A percentile compares a stretch with the other conserved stretches of the same genome.
Conservation (phyloP, 257 asterid species). For the Gentiana dahurica region DNA sequence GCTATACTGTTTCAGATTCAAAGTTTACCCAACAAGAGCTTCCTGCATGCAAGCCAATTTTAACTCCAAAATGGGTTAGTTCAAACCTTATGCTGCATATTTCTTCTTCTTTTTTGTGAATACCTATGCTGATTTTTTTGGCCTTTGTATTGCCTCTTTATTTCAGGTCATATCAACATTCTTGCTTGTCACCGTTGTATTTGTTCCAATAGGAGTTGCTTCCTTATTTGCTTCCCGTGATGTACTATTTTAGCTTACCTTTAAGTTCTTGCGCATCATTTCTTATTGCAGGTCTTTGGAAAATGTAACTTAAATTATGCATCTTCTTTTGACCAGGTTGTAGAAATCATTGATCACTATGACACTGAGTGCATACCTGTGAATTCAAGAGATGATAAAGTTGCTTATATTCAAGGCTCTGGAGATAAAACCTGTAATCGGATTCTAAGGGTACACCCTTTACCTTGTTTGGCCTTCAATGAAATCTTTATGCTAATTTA, state of each 20-base stretch:
- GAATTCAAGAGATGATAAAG: conserved; percentile 23
- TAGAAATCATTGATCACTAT: conserved; percentile 48
- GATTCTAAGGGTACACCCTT: conserved; percentile 23
- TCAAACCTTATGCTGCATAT: conserved; percentile 5
- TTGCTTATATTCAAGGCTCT: conserved; percentile 27
- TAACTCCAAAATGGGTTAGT: conserved; percentile 90
- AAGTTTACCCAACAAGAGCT: conserved; percentile 97
- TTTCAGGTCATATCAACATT: conserved; percentile 79
- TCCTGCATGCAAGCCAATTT: conserved; percentile 97
- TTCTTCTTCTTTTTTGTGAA: background rate
- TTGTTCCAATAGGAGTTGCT: conserved; percentile 84
- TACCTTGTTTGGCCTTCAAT: background rate
- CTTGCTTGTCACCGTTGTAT: conserved; percentile 59
- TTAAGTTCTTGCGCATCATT: background rate
- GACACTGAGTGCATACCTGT: conserved; percentile 41
- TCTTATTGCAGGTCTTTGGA: background rate
- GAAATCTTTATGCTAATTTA: no score
- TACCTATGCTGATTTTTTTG: conserved; percentile 5
- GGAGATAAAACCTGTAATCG: conserved; percentile 31
- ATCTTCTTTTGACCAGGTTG: conserved; percentile 27
- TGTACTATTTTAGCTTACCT: conserved; percentile 19
- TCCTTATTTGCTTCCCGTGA: conserved; percentile 64
- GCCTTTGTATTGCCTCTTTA: conserved; percentile 1
- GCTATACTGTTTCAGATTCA: conserved; percentile 48
- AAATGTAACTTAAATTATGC: background rate